phyloP scores from a whole-genome alignment of 1,284 basidiomycete species.

The Tremellales sp. region DNA sequence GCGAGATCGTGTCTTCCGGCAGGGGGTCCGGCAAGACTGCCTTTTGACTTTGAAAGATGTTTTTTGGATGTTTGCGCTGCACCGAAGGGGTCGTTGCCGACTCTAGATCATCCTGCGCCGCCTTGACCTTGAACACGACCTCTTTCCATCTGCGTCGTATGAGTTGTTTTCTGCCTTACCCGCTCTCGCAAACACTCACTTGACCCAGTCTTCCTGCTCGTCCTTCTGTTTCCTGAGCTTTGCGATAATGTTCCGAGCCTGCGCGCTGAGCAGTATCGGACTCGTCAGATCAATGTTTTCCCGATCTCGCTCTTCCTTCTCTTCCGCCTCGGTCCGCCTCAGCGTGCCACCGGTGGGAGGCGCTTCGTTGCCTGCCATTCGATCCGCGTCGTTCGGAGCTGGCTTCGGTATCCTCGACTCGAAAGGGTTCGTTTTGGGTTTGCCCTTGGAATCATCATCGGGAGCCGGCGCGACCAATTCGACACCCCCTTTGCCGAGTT shows the following conservation, averaged over 20 bases:
- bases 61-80: background rate
- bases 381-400: slow-evolving; percentile 11
- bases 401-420: slow-evolving; percentile 8
- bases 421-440: too few species aligned
- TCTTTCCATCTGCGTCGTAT: slow-evolving; percentile 37
- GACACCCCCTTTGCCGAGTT: slow-evolving; percentile 75
- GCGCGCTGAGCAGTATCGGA: slow-evolving; percentile 74
- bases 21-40: slow-evolving; percentile 21
- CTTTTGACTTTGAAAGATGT: slow-evolving; percentile 3
- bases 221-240: slow-evolving; percentile 86
- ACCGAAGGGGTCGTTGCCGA: background rate
- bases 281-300: slow-evolving; percentile 78
- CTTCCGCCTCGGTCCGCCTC: slow-evolving; percentile 15
- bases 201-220: slow-evolving; percentile 84
- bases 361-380: slow-evolving; percentile 31
- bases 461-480: slow-evolving; percentile 54
- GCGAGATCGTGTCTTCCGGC: slow-evolving; percentile 21
- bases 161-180: background rate
- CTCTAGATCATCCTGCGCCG: slow-evolving; percentile 32
- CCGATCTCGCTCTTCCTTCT: slow-evolving; percentile 17
- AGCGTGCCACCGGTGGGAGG: slow-evolving; percentile 36
- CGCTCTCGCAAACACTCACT: slow-evolving; percentile 23
- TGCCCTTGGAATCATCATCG: too few species aligned
- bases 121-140: slow-evolving; percentile 37
- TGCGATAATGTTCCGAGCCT: slow-evolving; percentile 79